Base-by-base conservation (phyloP, 228 moss, liverwort and hornwort species). In the Sphagnum fallax region DNA sequence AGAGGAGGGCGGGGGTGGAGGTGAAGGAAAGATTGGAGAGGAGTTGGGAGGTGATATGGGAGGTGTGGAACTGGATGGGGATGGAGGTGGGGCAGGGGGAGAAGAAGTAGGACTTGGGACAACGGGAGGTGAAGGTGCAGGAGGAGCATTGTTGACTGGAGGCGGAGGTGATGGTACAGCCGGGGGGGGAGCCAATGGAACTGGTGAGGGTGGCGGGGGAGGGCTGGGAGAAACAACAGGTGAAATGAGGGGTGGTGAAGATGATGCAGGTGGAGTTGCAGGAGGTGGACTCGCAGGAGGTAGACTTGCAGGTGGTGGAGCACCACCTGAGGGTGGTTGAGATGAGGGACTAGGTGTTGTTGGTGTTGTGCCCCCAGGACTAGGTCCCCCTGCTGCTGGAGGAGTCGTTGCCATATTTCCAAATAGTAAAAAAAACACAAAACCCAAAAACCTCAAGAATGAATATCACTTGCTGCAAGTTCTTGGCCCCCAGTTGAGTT, bases 221-320 rank as follows among this genome's bases (percentile, higher is more conserved):
- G 73, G 62, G 13, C 69, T 65, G 60, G 77, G 51, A 32, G 75
- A 15, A 2, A 62, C 49, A 10, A 66, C 11, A 12, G 73, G 52
- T 6, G 82, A 73, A 70, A 69, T 73, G 6, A 66, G 47, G 5
- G 61, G 50, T 49, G 18, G 14, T 6, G 5, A 59, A 64, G 70
- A 65, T 5, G 77, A 49, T 16, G 63, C 62, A 32, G 69, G 77
- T 5, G 71, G 59, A 32, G 62, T 48, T 14, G 66, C 53, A 0
- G 64, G 53, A n/a, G 78, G 68, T 60, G 58, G 3, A 14, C 4
- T 14, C 1, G 58, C 58, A 58, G 73, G 75, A 5, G 77, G 73
- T 8, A 52, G 13, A 4, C 18, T 68, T 3, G 66, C 5, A 18
- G 50, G 49, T 53, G 68, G 48, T 10, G 58, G 16, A 32, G 57